Evolutionary conservation across 1,284 basidiomycete genomes (phyloP).

Genomic region (Tilletia setariae): DNA sequence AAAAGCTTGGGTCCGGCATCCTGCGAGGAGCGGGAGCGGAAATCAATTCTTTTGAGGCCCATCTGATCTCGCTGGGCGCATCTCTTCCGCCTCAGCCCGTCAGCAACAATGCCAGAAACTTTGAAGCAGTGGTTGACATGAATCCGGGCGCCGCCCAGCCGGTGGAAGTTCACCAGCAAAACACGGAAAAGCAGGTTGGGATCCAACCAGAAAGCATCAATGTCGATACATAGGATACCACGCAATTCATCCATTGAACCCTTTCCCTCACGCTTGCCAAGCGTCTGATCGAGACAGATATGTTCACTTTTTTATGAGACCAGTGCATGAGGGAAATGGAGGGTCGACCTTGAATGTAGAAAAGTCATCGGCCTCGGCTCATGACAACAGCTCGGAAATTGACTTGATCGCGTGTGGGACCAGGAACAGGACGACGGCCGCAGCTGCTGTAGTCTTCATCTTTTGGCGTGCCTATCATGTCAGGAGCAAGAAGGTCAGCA

Average conservation of each 20-base stretch:
- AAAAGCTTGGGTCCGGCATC: constrained; percentile 4
- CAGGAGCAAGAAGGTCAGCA: background rate
- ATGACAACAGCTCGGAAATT: background rate
- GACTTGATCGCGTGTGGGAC: background rate
- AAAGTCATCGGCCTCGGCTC: background rate
- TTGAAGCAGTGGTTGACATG: background rate
- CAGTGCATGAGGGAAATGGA: no score
- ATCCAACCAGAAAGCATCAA: no score
- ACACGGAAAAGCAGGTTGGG: no score
- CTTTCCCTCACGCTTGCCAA: no score
- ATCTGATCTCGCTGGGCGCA: background rate
- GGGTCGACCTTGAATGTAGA: no score
- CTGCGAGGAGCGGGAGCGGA: constrained; percentile 8
- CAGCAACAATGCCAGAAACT: background rate
- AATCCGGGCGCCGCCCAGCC: background rate
- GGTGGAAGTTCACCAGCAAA: no score
- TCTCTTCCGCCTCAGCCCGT: background rate
- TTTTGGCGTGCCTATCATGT: background rate
- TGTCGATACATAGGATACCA: no score
- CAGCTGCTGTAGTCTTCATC: background rate
- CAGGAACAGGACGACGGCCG: background rate
- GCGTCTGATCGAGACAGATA: no score
- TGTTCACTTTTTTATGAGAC: no score
- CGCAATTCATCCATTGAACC: no score
- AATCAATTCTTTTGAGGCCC: background rate